phyloP scores from a whole-genome alignment of 1,284 basidiomycete species.

The Pisolithus thermaeus region DNA sequence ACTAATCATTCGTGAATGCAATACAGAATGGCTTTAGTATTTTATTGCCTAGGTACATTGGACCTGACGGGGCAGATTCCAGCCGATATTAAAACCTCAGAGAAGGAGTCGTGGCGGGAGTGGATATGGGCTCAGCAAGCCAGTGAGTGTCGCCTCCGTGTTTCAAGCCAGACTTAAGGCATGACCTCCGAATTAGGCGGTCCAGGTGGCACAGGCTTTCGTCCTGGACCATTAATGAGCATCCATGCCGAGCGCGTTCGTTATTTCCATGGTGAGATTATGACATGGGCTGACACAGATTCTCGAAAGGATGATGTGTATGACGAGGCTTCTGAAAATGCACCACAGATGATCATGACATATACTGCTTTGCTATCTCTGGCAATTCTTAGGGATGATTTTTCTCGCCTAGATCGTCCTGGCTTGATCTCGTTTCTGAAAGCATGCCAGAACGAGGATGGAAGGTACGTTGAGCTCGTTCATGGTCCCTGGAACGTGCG shows the following conservation, averaged over 20 bases:
- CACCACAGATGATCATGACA: conserved; percentile 87
- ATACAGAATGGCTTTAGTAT: conserved; percentile 71
- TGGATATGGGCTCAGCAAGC: conserved; percentile 90
- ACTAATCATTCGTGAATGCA: conserved; percentile 8
- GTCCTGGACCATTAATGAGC: conserved; percentile 67
- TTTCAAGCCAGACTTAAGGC: not conserved
- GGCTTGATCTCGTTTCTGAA: conserved; percentile 61
- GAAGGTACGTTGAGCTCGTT: conserved; percentile 51
- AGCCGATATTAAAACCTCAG: conserved; percentile 35
- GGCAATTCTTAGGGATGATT: conserved; percentile 79
- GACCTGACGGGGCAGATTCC: conserved; percentile 63
- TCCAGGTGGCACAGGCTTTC: conserved; percentile 64
- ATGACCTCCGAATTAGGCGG: conserved; percentile 31
- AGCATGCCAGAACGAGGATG: conserved; percentile 71
- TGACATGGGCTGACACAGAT: conserved; percentile 8
- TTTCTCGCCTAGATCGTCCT: conserved; percentile 56
- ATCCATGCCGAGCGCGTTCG: conserved; percentile 13
- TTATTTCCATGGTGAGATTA: conserved; percentile 2
- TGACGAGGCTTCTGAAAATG: conserved; percentile 43
- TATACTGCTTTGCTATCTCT: conserved; percentile 83
- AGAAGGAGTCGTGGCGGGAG: conserved; percentile 61
- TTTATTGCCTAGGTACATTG: conserved; percentile 77
- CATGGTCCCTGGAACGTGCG: not conserved
- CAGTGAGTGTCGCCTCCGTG: conserved; percentile 33
- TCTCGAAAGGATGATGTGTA: conserved; percentile 29